Evolutionary conservation across 2,329 filamentous ascomycete species (phyloP).

Genomic region (Alternaria incomplexa): DNA sequence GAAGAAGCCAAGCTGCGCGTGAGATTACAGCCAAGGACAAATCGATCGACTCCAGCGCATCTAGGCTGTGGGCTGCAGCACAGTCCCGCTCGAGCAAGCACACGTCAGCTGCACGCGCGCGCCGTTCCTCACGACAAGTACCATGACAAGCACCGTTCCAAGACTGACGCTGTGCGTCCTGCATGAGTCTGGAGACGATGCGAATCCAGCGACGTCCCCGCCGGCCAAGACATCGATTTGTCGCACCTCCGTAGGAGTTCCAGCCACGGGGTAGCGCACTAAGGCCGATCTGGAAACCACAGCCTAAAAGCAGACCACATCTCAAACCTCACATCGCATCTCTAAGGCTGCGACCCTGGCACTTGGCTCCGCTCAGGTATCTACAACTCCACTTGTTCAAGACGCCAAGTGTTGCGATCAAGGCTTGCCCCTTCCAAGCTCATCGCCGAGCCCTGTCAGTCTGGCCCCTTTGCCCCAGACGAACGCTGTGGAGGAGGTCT

Average conservation of each 20-base stretch:
- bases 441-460: conserved; percentile 25
- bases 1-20: background rate
- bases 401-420: conserved; percentile 35
- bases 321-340: conserved; percentile 26
- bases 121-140: conserved; percentile 25
- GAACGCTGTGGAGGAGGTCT: conserved; percentile 33
- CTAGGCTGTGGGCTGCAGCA: background rate
- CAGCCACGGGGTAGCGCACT: conserved; percentile 20
- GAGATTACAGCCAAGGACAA: background rate
- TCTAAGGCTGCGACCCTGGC: conserved; percentile 13
- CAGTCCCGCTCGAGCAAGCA: conserved; percentile 15
- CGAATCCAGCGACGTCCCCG: conserved; percentile 7
- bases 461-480: conserved; percentile 20
- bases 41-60: background rate
- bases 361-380: conserved; percentile 26
- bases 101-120: conserved; percentile 25
- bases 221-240: conserved; percentile 27
- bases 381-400: conserved; percentile 27
- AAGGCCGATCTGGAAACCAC: conserved; percentile 17
- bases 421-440: conserved; percentile 42
- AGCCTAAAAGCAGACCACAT: conserved; percentile 21
- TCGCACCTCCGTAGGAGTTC: conserved; percentile 41
- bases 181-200: conserved; percentile 8
- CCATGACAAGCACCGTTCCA: conserved; percentile 19
- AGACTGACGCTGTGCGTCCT: conserved; percentile 10